Base-by-base conservation (phyloP, 371 early-diverging fungal genomes). In the Actinomucor elegans region DNA sequence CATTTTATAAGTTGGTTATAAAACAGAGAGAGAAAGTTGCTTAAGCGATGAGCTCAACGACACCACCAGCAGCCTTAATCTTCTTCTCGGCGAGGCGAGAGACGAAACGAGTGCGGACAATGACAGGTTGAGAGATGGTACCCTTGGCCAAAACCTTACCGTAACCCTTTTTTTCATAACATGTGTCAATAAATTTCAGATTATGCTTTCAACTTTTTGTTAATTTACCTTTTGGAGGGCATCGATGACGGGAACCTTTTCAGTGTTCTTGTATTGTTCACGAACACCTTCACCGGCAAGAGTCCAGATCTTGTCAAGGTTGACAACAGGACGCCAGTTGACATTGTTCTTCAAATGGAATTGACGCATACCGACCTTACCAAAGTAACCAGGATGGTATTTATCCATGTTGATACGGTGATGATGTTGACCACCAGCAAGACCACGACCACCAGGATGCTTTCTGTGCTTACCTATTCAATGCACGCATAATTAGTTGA, bases 371-470 rank as follows among this genome's bases (percentile, higher is more conserved):
- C 99, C 99, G 81, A 98, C 96, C 87, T 99, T 99, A 83, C 99
- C 99, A 78, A 98, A 99, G 94, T 97, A 98, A 81, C 99, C 99
- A 67, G 99, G 99, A 86, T 99, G 99, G 93, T 94, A 99, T 90
- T 93, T 98, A 84, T 98, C 96, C 92, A 99, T 96, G 88, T 96
- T 95, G 84, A 96, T 99, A 67, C 98, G 92, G 92, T 98, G 98
- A 80, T 99, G 99, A 81, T 97, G 97, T 77, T 93, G 89, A 87
- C 99, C 99, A 92, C 99, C 99, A 82, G 99, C 98, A 74, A 94
- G 85, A 94, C 99, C 99, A 79, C 99, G 91, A 90, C 99, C 99
- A 78, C 99, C 98, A 68, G 99, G 97, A 80, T 99, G 99, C 89
- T 99, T 99, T 73, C 99, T 90, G 91, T 99, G 99, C 90, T 99